Evolutionary conservation across 495 filamentous ascomycete species (phyloP).

Genomic region (Aspergillus nidulans): DNA sequence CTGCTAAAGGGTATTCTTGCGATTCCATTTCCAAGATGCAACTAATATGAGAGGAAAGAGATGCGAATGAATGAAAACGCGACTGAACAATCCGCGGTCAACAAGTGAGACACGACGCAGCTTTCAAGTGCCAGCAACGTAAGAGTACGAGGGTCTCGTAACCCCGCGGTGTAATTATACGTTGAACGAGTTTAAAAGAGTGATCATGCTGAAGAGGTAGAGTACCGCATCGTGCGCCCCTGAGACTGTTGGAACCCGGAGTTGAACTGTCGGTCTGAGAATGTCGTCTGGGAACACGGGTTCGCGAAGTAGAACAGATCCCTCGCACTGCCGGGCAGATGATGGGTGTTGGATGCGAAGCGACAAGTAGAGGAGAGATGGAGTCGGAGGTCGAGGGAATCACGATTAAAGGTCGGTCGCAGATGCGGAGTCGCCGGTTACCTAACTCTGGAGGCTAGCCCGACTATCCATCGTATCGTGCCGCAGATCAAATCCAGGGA

Average conservation of each 20-base stretch:
- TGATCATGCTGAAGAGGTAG: slow-evolving; percentile 9
- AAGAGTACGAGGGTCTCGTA: background rate
- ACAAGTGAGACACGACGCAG: background rate
- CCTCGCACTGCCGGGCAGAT: background rate
- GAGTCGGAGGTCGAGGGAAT: background rate
- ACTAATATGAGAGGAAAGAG: slow-evolving; percentile 1
- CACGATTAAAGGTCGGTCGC: background rate
- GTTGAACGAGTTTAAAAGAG: background rate
- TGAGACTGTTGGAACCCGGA: slow-evolving; percentile 1
- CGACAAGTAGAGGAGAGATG: background rate
- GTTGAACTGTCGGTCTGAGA: background rate
- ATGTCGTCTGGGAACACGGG: background rate
- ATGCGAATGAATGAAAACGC: background rate
- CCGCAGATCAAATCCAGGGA: background rate
- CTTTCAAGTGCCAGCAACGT: background rate
- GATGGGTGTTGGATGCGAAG: background rate
- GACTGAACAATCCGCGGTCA: background rate
- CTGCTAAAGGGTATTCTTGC: slow-evolving; percentile 21
- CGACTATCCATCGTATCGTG: background rate
- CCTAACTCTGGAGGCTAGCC: background rate
- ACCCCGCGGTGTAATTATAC: background rate
- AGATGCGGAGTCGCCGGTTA: background rate
- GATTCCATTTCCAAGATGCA: slow-evolving; percentile 13
- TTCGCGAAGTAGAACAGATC: background rate
- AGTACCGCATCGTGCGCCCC: slow-evolving; percentile 9